Base-by-base conservation (phyloP, 1,284 basidiomycete species). In the Cutaneotrichosporon sp. region DNA sequence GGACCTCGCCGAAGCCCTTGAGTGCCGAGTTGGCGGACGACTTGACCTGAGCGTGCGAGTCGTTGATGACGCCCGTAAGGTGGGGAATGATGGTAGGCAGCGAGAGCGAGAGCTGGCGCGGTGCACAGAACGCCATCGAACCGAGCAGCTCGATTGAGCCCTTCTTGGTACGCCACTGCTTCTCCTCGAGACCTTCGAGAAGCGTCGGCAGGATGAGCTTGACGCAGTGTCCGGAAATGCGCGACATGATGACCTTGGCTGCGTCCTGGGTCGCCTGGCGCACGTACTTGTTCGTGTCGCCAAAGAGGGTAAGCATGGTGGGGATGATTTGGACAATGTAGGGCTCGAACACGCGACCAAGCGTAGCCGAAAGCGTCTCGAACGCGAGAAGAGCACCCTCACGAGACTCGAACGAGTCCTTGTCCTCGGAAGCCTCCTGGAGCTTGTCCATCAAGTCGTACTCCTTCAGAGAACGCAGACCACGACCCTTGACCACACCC, bases 111-210 rank as follows among this genome's bases (percentile, higher is more conserved):
- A 98, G 82, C 73, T 99, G 96, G 46, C 85, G 84, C 2, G 94
- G 96, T 7, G 96, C 92, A 75, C 94, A 96, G 75, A 94, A 98
- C 0, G 96, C 96, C 93, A 98, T 98, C 78, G 93, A 57, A 53
- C 96, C 96, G 51, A 98, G 79, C n/a, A 98, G 77, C 72, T 98
- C 96, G 61, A 98, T 97, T 3, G 92, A 94, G 1, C 96, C 77
- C 72, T 97, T 97, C 79, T 98, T 98, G 2, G 93, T 91, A 23
- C 94, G 82, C 96, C 96, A 98, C 72, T 98, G 96, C 73, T 97
- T 97, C 73, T 98, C 96, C 63, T 97, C 93, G 44, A 98, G 79
- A 34, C 92, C 94, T 34, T 85, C 86, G 5, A 99, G 80, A 8
- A 99, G 76, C 1, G 88, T 87, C 0, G 96, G 96, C 7, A 98